phyloP scores from a whole-genome alignment of 345 rosid species.

The Psidium friedrichsthalianum region DNA sequence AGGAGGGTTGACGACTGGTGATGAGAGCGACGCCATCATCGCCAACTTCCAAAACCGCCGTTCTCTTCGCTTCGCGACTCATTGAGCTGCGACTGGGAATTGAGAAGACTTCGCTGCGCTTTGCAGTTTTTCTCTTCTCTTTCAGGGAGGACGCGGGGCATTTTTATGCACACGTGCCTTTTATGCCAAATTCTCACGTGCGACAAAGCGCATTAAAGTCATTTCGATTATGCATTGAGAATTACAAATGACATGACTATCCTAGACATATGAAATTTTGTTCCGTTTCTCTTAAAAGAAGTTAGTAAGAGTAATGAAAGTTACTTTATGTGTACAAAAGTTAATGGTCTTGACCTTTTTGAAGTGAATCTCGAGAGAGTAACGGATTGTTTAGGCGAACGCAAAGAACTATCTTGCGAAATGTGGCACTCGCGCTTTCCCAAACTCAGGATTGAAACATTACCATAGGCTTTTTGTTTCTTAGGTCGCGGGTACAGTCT shows the following conservation, averaged over 20 bases:
- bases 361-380: not conserved
- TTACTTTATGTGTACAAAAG: not conserved
- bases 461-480: too few species aligned
- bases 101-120: not conserved
- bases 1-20: constrained; percentile 78
- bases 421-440: not conserved
- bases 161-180: not conserved
- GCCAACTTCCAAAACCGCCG: constrained; percentile 66
- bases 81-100: not conserved
- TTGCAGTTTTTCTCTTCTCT: too few species aligned
- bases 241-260: not conserved
- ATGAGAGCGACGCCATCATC: constrained; percentile 83
- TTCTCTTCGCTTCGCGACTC: constrained; percentile 39
- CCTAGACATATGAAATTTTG: not conserved
- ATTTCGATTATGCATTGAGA: not conserved
- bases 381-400: not conserved
- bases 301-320: not conserved
- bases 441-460: too few species aligned
- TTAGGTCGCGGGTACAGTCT: too few species aligned
- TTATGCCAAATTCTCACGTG: not conserved
- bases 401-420: not conserved
- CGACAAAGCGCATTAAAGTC: not conserved
- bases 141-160: too few species aligned
- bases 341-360: not conserved
- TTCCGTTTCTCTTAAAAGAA: not conserved